Base-by-base conservation (phyloP, 345 rosid genomes). In the Stellera chamaejasme region DNA sequence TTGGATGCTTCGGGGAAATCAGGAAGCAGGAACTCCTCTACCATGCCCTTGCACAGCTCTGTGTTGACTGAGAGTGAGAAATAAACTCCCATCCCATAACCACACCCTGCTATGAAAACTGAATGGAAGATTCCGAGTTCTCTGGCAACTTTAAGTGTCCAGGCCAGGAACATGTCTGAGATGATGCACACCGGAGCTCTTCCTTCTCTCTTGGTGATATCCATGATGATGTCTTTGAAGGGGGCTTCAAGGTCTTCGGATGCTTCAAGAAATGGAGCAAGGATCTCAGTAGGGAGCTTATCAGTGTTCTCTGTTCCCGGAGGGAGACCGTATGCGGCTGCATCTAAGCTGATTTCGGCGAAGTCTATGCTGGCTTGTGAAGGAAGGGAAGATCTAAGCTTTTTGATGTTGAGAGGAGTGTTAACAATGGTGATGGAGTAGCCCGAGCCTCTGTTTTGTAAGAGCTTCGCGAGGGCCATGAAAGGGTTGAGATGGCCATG, bases 401-500 rank as follows among this genome's bases (percentile, higher is more conserved):
- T 55, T 11, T 26, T 10, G 27, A 57, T 56, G 63, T 62, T 62
- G 15, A 55, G 53, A 14, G 62, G 66, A 12, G 72, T 68, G 12
- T 52, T 56, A 49, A 58, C 59, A 32, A 68, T 51, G 63, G 67
- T 56, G 52, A 56, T 39, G 11, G 26, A 55, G 28, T 46, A 65
- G 11, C 48, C 58, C 13, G 45, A 39, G 4, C 39, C 39, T 57
- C 58, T 50, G 28, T 11, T 6, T 13, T 12, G 45, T 32, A 65
- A 13, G 43, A 27, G 56, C 12, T 26, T 44, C 4, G 68, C 68
- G 14, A 57, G 56, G 3, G 57, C 57, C 57, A 65, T 44, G 68
- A 64, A 64, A 15, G 68, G 68, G 27, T 51, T 58, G 41, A 65
- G 52, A 16, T 58, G 69, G 27, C 69, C 69, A 15, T 65, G 39